Evolutionary conservation across 108 stramenopile species (phyloP).

Genomic region (Conticribra weissflogii): DNA sequence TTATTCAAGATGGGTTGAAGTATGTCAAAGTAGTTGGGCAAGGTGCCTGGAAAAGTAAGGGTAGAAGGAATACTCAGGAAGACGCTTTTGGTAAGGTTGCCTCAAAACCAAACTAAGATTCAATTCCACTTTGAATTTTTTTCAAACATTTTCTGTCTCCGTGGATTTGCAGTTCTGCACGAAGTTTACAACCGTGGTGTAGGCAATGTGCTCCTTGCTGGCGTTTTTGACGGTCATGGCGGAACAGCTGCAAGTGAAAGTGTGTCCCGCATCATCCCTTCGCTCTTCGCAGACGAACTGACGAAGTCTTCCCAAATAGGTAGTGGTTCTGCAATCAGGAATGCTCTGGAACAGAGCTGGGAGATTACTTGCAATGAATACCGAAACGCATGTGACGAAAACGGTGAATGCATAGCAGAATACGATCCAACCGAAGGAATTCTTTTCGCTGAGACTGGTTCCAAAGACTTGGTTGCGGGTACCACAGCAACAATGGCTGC

Average conservation of each 20-base stretch:
- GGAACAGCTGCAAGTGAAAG: slow-evolving; percentile 68
- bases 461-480: slow-evolving; percentile 63
- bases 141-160: background rate
- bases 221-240: slow-evolving; percentile 85
- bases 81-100: slow-evolving; percentile 66
- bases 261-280: slow-evolving; percentile 58
- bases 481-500: slow-evolving; percentile 72
- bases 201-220: slow-evolving; percentile 67
- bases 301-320: slow-evolving; percentile 17
- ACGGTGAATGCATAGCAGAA: slow-evolving; percentile 64
- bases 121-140: background rate
- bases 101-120: background rate
- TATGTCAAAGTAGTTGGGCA: slow-evolving; percentile 49
- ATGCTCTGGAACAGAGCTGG: slow-evolving; percentile 59
- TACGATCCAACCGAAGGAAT: slow-evolving; percentile 77
- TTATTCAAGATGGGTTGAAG: slow-evolving; percentile 6
- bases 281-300: slow-evolving; percentile 52
- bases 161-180: slow-evolving; percentile 56
- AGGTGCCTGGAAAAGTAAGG: slow-evolving; percentile 78
- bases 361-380: slow-evolving; percentile 60
- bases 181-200: slow-evolving; percentile 59
- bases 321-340: slow-evolving; percentile 12
- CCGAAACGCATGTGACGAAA: slow-evolving; percentile 60
- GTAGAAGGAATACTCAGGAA: slow-evolving; percentile 73
- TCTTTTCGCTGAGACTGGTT: slow-evolving; percentile 66